Evolutionary conservation across 2,329 filamentous ascomycete genomes (phyloP).

Genomic region (Cercospora zeae-maydis): DNA sequence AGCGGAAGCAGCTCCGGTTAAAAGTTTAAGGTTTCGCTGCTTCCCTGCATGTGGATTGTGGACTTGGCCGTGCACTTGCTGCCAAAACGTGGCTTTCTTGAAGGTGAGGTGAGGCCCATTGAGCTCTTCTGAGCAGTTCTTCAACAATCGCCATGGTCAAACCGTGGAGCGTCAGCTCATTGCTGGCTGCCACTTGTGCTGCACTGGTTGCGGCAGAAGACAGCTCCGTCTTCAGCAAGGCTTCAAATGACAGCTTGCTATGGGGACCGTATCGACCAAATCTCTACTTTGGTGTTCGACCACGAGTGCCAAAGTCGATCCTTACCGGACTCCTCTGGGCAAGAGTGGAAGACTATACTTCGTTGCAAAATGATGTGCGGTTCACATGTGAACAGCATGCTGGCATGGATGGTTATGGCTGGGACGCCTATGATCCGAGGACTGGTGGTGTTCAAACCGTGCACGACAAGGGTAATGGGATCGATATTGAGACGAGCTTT

Average conservation of each 20-base stretch:
- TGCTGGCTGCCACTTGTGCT: constrained; percentile 27
- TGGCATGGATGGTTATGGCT: constrained; percentile 91
- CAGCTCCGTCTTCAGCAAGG: constrained; percentile 38
- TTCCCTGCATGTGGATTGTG: neutral
- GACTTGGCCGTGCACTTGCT: neutral
- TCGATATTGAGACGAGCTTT: constrained; percentile 91
- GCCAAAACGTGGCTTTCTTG: constrained; percentile 13
- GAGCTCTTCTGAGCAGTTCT: neutral
- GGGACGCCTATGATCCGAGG: constrained; percentile 93
- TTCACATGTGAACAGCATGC: constrained; percentile 96
- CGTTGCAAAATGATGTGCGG: constrained; percentile 74
- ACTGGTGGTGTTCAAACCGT: constrained; percentile 85
- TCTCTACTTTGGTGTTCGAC: constrained; percentile 86
- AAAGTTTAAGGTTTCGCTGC: constrained; percentile 5
- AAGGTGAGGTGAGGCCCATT: neutral
- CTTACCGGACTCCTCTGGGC: constrained; percentile 85
- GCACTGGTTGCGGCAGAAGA: constrained; percentile 22
- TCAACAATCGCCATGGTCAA: constrained; percentile 22
- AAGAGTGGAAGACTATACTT: constrained; percentile 72
- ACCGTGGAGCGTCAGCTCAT: constrained; percentile 22
- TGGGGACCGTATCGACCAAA: constrained; percentile 97
- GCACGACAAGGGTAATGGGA: constrained; percentile 79
- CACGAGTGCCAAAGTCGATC: constrained; percentile 75
- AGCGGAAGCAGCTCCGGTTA: constrained; percentile 1
- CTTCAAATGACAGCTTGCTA: constrained; percentile 76